Conservation (phyloP, 345 rosid genomes). For the Laguncularia racemosa region DNA sequence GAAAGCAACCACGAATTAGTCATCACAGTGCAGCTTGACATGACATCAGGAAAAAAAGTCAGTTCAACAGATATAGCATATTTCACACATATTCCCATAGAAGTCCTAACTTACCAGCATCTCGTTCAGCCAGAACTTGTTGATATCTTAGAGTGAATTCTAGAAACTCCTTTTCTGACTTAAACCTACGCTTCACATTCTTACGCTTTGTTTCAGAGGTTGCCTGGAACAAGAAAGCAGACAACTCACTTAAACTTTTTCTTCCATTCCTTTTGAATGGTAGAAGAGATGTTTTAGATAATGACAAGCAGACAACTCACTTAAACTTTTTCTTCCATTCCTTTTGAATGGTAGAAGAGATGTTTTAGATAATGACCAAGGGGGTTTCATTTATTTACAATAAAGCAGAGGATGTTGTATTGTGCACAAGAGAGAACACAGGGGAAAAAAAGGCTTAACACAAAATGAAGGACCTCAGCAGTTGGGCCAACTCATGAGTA, state of each 20-base stretch:
- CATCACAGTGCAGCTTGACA: no score
- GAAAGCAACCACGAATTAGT: no score
- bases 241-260: not conserved
- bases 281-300: not conserved
- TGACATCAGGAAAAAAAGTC: not conserved
- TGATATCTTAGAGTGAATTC: conserved; percentile 86
- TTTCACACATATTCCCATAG: not conserved
- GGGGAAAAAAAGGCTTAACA: not conserved
- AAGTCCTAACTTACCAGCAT: conserved; percentile 43
- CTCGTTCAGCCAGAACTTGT: conserved; percentile 86
- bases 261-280: not conserved
- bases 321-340: not conserved
- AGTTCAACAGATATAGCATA: not conserved
- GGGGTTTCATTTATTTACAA: no score
- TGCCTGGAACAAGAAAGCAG: conserved; percentile 37
- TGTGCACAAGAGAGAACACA: not conserved
- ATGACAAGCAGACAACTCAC: not conserved
- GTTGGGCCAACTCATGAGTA: no score
- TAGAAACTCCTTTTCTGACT: conserved; percentile 76
- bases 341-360: not conserved
- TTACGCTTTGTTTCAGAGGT: conserved; percentile 59
- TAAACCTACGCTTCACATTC: conserved; percentile 50
- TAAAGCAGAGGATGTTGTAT: no score
- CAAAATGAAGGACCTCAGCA: no score
- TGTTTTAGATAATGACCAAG: not conserved